These are phyloP conservation scores for Trichosporon ovoides DNA, from an alignment of 1,284 basidiomycete species.

Conservation along the genomic window DNA sequence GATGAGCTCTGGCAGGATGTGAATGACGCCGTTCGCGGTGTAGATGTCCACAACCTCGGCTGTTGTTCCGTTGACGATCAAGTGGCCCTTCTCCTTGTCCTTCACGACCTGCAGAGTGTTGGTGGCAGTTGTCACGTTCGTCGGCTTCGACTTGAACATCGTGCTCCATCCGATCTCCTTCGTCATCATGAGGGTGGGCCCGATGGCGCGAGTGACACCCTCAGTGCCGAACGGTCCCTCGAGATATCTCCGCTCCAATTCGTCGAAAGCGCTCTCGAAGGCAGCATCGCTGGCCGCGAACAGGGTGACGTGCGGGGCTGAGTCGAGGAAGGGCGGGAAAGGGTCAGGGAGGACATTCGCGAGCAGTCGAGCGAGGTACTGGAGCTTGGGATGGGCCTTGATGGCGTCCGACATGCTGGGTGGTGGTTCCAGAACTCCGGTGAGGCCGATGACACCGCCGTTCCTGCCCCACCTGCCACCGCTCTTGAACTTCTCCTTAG, in stretches of 20 bases:
- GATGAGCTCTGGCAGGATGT: slow-evolving; percentile 78
- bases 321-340: slow-evolving; percentile 51
- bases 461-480: slow-evolving; percentile 57
- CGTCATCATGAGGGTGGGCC: slow-evolving; percentile 62
- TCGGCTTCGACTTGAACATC: slow-evolving; percentile 18
- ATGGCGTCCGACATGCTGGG: slow-evolving; percentile 60
- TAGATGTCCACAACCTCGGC: slow-evolving; percentile 72
- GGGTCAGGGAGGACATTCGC: slow-evolving; percentile 63
- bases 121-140: slow-evolving; percentile 24
- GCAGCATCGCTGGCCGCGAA: slow-evolving; percentile 85
- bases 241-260: slow-evolving; percentile 72
- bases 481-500: slow-evolving; percentile 42
- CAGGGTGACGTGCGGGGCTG: slow-evolving; percentile 67
- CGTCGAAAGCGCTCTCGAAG: slow-evolving; percentile 59
- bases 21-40: slow-evolving; percentile 90
- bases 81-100: slow-evolving; percentile 53
- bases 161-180: slow-evolving; percentile 47
- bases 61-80: slow-evolving; percentile 60
- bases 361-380: slow-evolving; percentile 57
- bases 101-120: slow-evolving; percentile 60
- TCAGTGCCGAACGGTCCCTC: slow-evolving; percentile 76
- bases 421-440: slow-evolving; percentile 72
- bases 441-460: slow-evolving; percentile 71
- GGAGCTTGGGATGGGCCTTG: slow-evolving; percentile 58
- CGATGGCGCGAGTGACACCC: slow-evolving; percentile 69